These are phyloP conservation scores for Scedosporium aurantiacum DNA, from an alignment of 2,329 filamentous ascomycete species.

Conservation along the genomic window DNA sequence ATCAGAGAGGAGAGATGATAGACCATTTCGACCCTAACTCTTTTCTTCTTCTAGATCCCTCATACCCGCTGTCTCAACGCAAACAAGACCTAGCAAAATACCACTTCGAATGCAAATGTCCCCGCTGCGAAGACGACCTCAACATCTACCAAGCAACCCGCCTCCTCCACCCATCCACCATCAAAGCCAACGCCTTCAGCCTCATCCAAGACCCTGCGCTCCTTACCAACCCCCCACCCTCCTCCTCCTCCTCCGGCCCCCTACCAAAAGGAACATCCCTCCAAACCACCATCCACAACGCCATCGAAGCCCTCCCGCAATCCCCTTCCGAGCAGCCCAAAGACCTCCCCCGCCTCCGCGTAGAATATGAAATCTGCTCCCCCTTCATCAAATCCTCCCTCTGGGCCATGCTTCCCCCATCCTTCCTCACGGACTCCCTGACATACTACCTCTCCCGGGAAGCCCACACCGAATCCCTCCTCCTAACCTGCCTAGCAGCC, in stretches of 20 bases:
- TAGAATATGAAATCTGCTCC: slow-evolving; percentile 25
- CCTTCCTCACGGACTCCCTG: slow-evolving; percentile 10
- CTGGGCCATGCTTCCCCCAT: slow-evolving; percentile 9
- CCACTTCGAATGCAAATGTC: slow-evolving; percentile 40
- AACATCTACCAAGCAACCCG: slow-evolving; percentile 42
- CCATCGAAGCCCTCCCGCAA: neutral
- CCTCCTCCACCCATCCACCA: slow-evolving; percentile 20
- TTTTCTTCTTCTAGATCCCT: slow-evolving; percentile 29
- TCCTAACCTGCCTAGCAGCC: slow-evolving; percentile 35
- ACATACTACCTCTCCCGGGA: slow-evolving; percentile 12
- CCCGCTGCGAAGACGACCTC: slow-evolving; percentile 37
- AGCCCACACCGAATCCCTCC: slow-evolving; percentile 24
- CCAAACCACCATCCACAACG: neutral
- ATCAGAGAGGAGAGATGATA: neutral
- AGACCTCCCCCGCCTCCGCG: slow-evolving; percentile 5
- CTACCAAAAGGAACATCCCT: neutral
- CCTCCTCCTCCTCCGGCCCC: neutral
- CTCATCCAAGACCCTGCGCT: slow-evolving; percentile 1
- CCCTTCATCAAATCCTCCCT: slow-evolving; percentile 19
- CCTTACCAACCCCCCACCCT: neutral
- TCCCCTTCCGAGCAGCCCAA: slow-evolving; percentile 11
- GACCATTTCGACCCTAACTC: neutral
- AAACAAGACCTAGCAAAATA: slow-evolving; percentile 34
- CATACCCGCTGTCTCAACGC: slow-evolving; percentile 30
- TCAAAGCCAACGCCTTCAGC: slow-evolving; percentile 33